Base-by-base conservation (phyloP, 2,329 filamentous ascomycete species). In the Alternaria metachromatica region DNA sequence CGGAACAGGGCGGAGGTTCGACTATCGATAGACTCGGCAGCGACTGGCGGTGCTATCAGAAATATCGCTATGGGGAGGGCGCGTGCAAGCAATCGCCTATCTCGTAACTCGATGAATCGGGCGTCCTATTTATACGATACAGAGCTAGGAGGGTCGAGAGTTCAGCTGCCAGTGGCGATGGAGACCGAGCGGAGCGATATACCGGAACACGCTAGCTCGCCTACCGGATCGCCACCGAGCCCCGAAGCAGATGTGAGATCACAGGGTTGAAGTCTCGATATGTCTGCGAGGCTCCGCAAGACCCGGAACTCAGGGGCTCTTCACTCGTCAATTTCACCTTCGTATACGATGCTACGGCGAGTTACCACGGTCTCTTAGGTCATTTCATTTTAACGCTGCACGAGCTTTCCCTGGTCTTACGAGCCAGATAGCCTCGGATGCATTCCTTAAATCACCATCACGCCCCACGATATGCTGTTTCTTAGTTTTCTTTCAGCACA, bases 1-100 rank as follows among this genome's bases (percentile, higher is more conserved):
- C 57, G 49, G 33, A 59, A 48, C 37, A 30, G 58, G 30, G 41
- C 41, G 18, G 65, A 67, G 21, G 55, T 44, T 20, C 65, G 65
- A n/a, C 23, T 49, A 15, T 67, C 65, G 10, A 55, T 60, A 11
- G 65, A 67, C 23, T 60, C 63, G 5, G 56, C 58, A 11, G 46
- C 48, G 3, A 60, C 50, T 13, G 61, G 45, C n/a, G 54, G 44
- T 21, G 58, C 49, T 46, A 59, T 60, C 18, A 45, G 65, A 28
- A 65, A 49, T 26, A 58, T 61, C 11, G 30, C 48, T 8, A 21
- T 30, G 4, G 18, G 55, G 6, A 55, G 64, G 26, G 50, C 46
- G 15, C 62, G 44, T 43, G 53, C 55, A 30, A 12, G 13, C 3
- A 62, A 65, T 53, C 61, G 55, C 25, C 30, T 61, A 41, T 64